A percentile compares a stretch with the other conserved stretches of the same genome.
Evolutionary conservation across 1,284 basidiomycete species (phyloP).

Genomic region (Sporisorium graminicola): DNA sequence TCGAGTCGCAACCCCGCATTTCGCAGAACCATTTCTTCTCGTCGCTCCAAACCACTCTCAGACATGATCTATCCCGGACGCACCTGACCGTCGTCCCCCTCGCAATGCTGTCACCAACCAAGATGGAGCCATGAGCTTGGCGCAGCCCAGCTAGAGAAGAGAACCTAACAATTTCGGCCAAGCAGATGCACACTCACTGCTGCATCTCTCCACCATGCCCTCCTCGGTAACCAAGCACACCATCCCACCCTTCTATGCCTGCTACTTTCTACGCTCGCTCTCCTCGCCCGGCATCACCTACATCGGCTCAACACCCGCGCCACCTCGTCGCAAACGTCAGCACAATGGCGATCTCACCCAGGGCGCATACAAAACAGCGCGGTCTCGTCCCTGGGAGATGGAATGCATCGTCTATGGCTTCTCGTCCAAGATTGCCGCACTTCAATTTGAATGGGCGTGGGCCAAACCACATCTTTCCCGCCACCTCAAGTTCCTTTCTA

Average conservation of each 20-base stretch:
- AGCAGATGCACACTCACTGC: not conserved
- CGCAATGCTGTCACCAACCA: constrained; percentile 2
- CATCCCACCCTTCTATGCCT: constrained; percentile 85
- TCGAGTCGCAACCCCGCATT: constrained; percentile 6
- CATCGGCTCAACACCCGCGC: constrained; percentile 85
- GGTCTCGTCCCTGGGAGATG: constrained; percentile 86
- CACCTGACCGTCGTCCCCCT: no score
- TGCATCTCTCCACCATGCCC: constrained; percentile 17
- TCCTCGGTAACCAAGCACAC: constrained; percentile 73
- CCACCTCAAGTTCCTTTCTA: constrained; percentile 67
- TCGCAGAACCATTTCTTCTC: constrained; percentile 9
- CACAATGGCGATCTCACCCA: constrained; percentile 85
- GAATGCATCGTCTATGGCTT: constrained; percentile 89
- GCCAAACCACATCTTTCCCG: constrained; percentile 76
- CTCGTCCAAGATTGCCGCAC: constrained; percentile 83
- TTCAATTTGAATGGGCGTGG: constrained; percentile 94
- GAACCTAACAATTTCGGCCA: not conserved
- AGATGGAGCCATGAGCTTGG: not conserved
- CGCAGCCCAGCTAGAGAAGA: not conserved
- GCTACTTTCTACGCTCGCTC: constrained; percentile 80
- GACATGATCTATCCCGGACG: no score
- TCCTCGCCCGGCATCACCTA: constrained; percentile 72
- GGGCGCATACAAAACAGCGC: constrained; percentile 81
- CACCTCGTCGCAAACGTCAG: constrained; percentile 82
- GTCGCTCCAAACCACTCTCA: no score